Evolutionary conservation across 176 grass and related monocot species (phyloP), one percentile per base, ranked within the genome.

Genomic region (Coix lacrymajobi): DNA sequence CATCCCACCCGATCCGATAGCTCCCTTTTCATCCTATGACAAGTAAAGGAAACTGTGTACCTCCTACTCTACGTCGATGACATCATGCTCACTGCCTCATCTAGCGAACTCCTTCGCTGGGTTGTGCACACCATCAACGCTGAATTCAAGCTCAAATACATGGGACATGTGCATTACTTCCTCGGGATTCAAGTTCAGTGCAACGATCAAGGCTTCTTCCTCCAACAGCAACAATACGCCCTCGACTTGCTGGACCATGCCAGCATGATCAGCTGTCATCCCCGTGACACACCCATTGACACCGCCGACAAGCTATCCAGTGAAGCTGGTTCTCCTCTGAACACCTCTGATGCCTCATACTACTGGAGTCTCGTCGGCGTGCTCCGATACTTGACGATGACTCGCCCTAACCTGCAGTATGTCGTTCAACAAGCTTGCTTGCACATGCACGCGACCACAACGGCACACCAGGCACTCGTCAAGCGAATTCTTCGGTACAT

Each of bases 61-160:
- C 39, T 41, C 3, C 39, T 41, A 8, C 39, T 41, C 39, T 48
- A 48, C 4, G 45, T 48, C 0, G 45, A 48, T 5, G 20, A 56
- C 52, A 56, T 56, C 17, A 20, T 48, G 3, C 20, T n/a, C 1
- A 56, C 52, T 0, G 52, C 52, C 0, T 56, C 52, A 4, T 22
- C 17, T 1, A 22, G 1, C 6, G 2, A 0, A 0, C 52, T 56
- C 2, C 52, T 56, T 0, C 19, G 20, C 0, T 3, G 20, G 5
- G 3, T 56, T 20, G 3, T 56, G 1, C 1, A 17, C 52, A 20
- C 52, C 52, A 56, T 48, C 45, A 56, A 17, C 52, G 17, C 16
- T 6, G 52, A 56, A 6, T 56, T 56, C 52, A 56, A 3, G 19
- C 5, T 56, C 5, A 56, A 56, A 3, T 19, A 56, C 17, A 56